Evolutionary conservation across 345 rosid genomes (phyloP).

Genomic region (Jatropha curcas): DNA sequence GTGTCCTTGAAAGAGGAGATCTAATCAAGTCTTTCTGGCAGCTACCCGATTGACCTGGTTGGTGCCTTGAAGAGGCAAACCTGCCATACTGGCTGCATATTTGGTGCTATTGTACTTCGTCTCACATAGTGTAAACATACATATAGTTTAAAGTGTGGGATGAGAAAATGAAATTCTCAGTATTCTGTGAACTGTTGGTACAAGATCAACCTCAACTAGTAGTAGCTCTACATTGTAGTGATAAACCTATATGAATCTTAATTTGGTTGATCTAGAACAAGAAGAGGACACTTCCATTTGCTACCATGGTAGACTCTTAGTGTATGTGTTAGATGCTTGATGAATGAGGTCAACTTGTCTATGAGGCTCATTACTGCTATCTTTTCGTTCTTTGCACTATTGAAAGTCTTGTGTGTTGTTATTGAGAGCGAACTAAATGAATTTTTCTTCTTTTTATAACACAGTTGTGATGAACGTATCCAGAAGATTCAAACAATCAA

Average conservation of each 20-base stretch:
- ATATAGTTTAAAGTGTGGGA: background rate
- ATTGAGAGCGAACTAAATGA: constrained; percentile 6
- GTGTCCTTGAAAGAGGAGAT: background rate
- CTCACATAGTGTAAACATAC: background rate
- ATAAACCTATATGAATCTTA: background rate
- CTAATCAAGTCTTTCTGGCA: background rate
- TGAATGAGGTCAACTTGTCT: background rate
- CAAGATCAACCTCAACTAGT: background rate
- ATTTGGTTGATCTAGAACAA: background rate
- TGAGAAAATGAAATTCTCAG: background rate
- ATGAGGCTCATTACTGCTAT: background rate
- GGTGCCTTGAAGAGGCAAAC: background rate
- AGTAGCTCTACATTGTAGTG: background rate
- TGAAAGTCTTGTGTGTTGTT: background rate
- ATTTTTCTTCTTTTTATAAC: constrained; percentile 18
- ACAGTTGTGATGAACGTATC: constrained; percentile 93
- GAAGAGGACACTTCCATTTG: background rate
- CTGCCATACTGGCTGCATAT: background rate
- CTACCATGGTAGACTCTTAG: background rate
- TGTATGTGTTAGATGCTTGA: background rate
- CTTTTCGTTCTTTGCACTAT: background rate
- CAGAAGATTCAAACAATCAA: constrained; percentile 96
- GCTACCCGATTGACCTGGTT: background rate
- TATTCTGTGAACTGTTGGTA: background rate
- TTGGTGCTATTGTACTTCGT: background rate